phyloP scores from a whole-genome alignment of 768 basidiomycete species.

The Leccinum boreale region DNA sequence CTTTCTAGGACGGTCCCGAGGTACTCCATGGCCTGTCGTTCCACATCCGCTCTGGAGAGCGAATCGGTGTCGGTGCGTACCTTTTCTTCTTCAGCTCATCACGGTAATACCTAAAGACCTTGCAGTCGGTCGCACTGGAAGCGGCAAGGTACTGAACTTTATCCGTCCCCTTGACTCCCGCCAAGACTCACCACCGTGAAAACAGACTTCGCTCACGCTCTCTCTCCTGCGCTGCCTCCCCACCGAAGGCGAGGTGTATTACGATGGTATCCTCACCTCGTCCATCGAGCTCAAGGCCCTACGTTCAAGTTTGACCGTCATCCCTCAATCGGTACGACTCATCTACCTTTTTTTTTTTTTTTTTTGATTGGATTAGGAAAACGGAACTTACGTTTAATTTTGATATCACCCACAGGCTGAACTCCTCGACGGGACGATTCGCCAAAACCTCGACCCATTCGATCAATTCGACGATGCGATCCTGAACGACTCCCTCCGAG shows the following conservation, averaged over 20 bases:
- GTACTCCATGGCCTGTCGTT: conserved; percentile 4
- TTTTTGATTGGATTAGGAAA: not conserved
- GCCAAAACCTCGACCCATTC: conserved; percentile 51
- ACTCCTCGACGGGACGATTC: conserved; percentile 38
- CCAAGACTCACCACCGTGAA: not conserved
- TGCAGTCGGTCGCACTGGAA: conserved; percentile 10
- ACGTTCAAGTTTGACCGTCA: conserved; percentile 58
- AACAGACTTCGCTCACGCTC: conserved; percentile 48
- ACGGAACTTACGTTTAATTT: not conserved
- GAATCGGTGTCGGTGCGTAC: conserved; percentile 8
- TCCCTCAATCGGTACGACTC: conserved; percentile 37
- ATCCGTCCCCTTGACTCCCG: not conserved
- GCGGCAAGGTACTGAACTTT: not conserved
- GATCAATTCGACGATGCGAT: conserved; percentile 43
- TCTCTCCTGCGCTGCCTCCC: conserved; percentile 48
- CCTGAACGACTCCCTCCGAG: conserved; percentile 38
- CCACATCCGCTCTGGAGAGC: conserved; percentile 6
- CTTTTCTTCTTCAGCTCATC: not conserved
- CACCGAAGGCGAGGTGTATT: conserved; percentile 48
- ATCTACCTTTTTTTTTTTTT: too few species aligned
- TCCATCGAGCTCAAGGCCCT: conserved; percentile 53
- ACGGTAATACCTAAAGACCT: not conserved
- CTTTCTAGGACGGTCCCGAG: not conserved
- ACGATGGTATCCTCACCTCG: conserved; percentile 49
- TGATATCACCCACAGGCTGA: conserved; percentile 24